Evolutionary conservation across 208 protist genomes (phyloP).

Genomic region (Crithidia brevicula): DNA sequence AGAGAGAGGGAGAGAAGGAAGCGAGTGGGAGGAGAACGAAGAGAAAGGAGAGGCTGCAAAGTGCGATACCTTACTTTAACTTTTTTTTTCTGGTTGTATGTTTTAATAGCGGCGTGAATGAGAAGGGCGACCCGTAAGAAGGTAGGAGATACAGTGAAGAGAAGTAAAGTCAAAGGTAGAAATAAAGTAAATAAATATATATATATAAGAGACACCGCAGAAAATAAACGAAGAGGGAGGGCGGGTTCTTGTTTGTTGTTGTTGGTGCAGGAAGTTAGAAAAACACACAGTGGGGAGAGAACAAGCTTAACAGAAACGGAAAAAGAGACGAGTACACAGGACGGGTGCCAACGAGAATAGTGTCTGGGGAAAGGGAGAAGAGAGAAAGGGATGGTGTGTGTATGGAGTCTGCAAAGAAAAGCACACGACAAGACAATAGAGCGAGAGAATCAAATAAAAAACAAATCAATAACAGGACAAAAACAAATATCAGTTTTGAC

Average conservation of each 20-base stretch:
- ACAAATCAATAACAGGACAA: background rate
- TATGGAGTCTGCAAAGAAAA: background rate
- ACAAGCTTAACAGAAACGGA: background rate
- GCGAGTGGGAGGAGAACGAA: slow-evolving; percentile 6
- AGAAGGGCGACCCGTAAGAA: background rate
- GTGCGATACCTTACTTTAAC: too few species aligned
- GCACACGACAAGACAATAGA: background rate
- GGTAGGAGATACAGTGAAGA: background rate
- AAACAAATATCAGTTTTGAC: too few species aligned
- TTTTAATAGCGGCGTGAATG: too few species aligned
- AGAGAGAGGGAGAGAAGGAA: background rate
- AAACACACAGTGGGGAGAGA: background rate
- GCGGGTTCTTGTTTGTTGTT: too few species aligned
- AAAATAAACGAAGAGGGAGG: too few species aligned
- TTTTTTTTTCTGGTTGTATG: too few species aligned
- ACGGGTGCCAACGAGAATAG: background rate
- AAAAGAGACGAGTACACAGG: background rate
- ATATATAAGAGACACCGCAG: too few species aligned
- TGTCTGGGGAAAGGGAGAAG: background rate
- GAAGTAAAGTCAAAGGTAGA: background rate
- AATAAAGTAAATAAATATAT: too few species aligned
- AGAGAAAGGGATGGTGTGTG: background rate
- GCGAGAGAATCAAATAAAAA: background rate
- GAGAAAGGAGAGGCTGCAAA: background rate
- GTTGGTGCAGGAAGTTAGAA: too few species aligned